Conservation (phyloP, 2,329 filamentous ascomycete genomes). For the Penicillium sp. region DNA sequence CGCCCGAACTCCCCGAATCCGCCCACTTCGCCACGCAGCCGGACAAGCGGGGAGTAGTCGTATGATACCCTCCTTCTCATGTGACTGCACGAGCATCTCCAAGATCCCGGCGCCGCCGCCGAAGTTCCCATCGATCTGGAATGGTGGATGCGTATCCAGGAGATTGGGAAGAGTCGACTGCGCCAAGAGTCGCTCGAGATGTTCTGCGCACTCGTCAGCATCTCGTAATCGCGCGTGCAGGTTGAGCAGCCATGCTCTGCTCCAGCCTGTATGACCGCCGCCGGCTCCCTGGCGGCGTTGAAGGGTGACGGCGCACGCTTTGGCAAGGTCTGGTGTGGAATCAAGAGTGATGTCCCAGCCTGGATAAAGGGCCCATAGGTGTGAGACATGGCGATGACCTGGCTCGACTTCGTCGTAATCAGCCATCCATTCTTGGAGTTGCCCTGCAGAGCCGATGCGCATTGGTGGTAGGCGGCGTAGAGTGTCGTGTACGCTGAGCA, state of each 20-base stretch:
- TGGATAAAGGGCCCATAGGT: slow-evolving; percentile 55
- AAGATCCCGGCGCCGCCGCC: slow-evolving; percentile 54
- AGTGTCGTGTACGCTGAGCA: slow-evolving; percentile 17
- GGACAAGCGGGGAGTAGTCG: slow-evolving; percentile 48
- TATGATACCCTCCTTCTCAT: slow-evolving; percentile 39
- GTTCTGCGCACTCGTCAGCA: slow-evolving; percentile 40
- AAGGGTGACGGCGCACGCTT: slow-evolving; percentile 34
- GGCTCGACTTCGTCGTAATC: slow-evolving; percentile 50
- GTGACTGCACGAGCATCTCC: slow-evolving; percentile 52
- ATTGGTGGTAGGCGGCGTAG: slow-evolving; percentile 28
- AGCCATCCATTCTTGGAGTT: slow-evolving; percentile 38
- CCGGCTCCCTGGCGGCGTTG: slow-evolving; percentile 41
- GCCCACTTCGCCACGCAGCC: slow-evolving; percentile 39
- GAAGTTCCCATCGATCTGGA: slow-evolving; percentile 59
- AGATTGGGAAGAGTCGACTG: slow-evolving; percentile 52
- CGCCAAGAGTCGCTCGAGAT: slow-evolving; percentile 46
- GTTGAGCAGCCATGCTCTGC: slow-evolving; percentile 56
- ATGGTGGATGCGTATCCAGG: slow-evolving; percentile 52
- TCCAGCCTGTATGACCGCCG: slow-evolving; percentile 59
- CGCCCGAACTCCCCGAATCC: slow-evolving; percentile 40
- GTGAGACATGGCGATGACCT: slow-evolving; percentile 57
- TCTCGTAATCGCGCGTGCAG: slow-evolving; percentile 54
- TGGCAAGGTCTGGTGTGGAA: slow-evolving; percentile 37
- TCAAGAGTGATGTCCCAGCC: slow-evolving; percentile 43
- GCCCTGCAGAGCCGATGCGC: slow-evolving; percentile 31